phyloP scores from a whole-genome alignment of 192 early-diverging fungal species.

The Chytriomyces sp. region DNA sequence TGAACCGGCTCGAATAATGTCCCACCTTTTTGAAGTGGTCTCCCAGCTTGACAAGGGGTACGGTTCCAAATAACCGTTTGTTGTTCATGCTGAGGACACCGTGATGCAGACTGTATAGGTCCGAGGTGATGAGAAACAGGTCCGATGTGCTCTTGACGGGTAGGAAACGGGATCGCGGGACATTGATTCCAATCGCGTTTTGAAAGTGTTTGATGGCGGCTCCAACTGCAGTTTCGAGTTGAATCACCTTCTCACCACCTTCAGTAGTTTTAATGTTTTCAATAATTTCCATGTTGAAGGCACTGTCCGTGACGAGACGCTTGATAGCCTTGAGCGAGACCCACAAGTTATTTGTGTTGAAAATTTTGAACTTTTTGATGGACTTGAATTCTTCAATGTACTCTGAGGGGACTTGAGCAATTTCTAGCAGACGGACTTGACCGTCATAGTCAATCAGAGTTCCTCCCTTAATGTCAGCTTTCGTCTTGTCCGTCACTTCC shows the following conservation, averaged over 20 bases:
- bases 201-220: slow-evolving; percentile 98
- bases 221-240: slow-evolving; percentile 98
- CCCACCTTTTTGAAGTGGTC: slow-evolving; percentile 98
- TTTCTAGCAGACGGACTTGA: slow-evolving; percentile 89
- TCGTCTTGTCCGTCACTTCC: slow-evolving; percentile 99
- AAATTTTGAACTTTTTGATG: slow-evolving; percentile 99
- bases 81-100: slow-evolving; percentile 92
- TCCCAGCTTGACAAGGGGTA: slow-evolving; percentile 94
- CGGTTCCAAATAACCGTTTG: slow-evolving; percentile 89
- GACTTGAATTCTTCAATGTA: slow-evolving; percentile 98
- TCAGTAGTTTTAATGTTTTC: slow-evolving; percentile 96
- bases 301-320: slow-evolving; percentile 79
- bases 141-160: slow-evolving; percentile 99
- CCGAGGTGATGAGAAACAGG: slow-evolving; percentile 94
- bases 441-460: slow-evolving; percentile 99
- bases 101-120: slow-evolving; percentile 91
- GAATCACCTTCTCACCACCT: slow-evolving; percentile 93
- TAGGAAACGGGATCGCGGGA: slow-evolving; percentile 96
- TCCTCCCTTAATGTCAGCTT: slow-evolving; percentile 99
- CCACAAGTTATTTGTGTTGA: slow-evolving; percentile 86
- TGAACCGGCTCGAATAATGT: slow-evolving; percentile 89
- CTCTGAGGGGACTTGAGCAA: slow-evolving; percentile 97
- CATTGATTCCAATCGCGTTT: slow-evolving; percentile 94
- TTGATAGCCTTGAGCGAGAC: slow-evolving; percentile 55
- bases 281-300: slow-evolving; percentile 91